Base-by-base conservation (phyloP, 139 green algal species). In the Chlamydomonas applanata region DNA sequence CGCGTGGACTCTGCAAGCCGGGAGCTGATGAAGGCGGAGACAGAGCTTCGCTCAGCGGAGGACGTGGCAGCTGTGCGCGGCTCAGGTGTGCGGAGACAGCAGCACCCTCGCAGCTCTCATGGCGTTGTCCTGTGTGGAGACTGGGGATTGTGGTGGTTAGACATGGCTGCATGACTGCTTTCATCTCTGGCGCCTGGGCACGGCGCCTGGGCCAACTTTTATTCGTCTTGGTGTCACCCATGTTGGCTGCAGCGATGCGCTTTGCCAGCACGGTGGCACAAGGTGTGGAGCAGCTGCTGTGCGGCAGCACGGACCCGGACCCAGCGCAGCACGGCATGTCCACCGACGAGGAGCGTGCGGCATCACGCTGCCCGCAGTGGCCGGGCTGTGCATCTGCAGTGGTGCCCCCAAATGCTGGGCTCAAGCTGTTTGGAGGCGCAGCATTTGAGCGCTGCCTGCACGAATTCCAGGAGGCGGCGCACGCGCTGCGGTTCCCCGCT, bases 381-480 rank as follows among this genome's bases (percentile, higher is more conserved):
- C 91, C 91, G 2, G 88, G 84, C 24, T 72, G 89, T 34, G 14
- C 69, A 0, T 45, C 45, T 17, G n/a, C 40, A 4, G 76, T 89
- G 3, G 69, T 79, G 64, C 90, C 89, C 0, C 76, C 86, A 17
- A 92, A 98, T 71, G 79, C 89, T 19, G 84, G 84, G 3, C 84
- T 96, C 68, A 88, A 90, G 59, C 86, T 98, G 73, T 97, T 95
- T 79, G 94, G 94, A 4, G 93, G 93, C 2, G 94, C 94, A 13
- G 92, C 94, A 0, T 96, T 98, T 71, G 94, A 98, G 85, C 88
- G 94, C 5, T 91, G 86, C 59, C 75, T 98, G 69, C 83, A 92
- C 20, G 92, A 98, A 81, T 97, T 98, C 68, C 88, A 93, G 54
- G 82, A 83, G 56, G 93, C 91, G 4, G 89, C 89, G 16, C 77